phyloP scores from a whole-genome alignment of 163 green algal species.

The Volvox carteri region DNA sequence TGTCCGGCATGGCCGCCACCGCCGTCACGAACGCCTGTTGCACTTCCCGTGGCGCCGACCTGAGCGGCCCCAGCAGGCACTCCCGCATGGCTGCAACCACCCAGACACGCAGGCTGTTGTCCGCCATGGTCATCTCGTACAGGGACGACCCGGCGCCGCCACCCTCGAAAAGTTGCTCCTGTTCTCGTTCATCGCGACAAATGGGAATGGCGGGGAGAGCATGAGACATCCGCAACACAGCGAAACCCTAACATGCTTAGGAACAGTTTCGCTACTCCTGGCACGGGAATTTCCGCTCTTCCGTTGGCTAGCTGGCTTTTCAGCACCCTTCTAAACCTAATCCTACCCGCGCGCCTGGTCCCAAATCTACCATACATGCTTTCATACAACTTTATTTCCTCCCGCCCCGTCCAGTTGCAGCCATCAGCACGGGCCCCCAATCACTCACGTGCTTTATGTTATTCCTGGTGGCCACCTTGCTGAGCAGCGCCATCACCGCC shows the following conservation, averaged over 20 bases:
- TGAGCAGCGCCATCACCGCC: slow-evolving; percentile 47
- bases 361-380: background rate
- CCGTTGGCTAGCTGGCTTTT: too few relatives aligned
- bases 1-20: slow-evolving; percentile 51
- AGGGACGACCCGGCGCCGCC: background rate
- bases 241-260: too few relatives aligned
- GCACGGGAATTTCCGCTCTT: too few relatives aligned
- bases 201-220: too few relatives aligned
- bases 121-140: too few relatives aligned
- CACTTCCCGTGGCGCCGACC: background rate
- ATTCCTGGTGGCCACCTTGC: background rate
- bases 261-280: too few relatives aligned
- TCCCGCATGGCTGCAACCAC: slow-evolving; percentile 41
- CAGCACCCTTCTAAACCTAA: too few relatives aligned
- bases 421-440: background rate
- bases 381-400: background rate
- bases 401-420: too few relatives aligned
- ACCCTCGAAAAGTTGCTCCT: slow-evolving; percentile 51
- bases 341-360: too few relatives aligned
- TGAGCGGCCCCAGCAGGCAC: slow-evolving; percentile 48
- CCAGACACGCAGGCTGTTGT: slow-evolving; percentile 35
- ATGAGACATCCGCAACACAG: too few relatives aligned
- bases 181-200: too few relatives aligned
- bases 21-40: slow-evolving; percentile 61
- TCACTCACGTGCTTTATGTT: slow-evolving; percentile 26